Conservation (phyloP, 2,329 filamentous ascomycete species). For the Corinectria fuckeliana region DNA sequence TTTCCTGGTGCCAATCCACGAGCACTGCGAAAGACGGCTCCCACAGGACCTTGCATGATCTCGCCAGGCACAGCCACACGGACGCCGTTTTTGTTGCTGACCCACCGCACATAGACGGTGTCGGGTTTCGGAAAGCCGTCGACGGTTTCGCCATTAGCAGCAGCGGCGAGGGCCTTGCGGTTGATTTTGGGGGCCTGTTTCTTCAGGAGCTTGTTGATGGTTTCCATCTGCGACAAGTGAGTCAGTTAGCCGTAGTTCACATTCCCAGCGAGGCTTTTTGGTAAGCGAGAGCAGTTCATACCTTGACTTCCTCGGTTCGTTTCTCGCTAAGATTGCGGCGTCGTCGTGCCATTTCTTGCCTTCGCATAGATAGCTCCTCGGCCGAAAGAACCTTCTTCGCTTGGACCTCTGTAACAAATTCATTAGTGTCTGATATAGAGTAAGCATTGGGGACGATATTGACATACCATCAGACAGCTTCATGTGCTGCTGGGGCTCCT, state of each 20-base stretch:
- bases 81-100: conserved; percentile 70
- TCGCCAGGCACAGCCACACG: conserved; percentile 70
- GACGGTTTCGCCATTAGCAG: conserved; percentile 51
- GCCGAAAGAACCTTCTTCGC: conserved; percentile 68
- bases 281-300: conserved; percentile 38
- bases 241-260: neutral
- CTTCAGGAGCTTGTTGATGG: conserved; percentile 87
- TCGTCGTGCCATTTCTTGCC: conserved; percentile 67
- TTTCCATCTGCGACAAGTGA: conserved; percentile 73
- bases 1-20: conserved; percentile 48
- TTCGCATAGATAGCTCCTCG: conserved; percentile 67
- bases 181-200: conserved; percentile 82
- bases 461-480: conserved; percentile 65
- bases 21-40: conserved; percentile 59
- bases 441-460: neutral
- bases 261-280: conserved; percentile 5
- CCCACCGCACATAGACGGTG: conserved; percentile 72
- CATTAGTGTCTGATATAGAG: conserved; percentile 24
- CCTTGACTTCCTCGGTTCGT: conserved; percentile 69
- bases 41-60: conserved; percentile 68
- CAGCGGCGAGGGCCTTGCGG: conserved; percentile 51
- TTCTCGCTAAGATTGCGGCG: conserved; percentile 69
- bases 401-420: conserved; percentile 61
- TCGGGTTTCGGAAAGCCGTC: conserved; percentile 57
- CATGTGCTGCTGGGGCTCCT: conserved; percentile 61